phyloP scores from a whole-genome alignment of 2,329 filamentous ascomycete species.

The Xylariaceae sp. region DNA sequence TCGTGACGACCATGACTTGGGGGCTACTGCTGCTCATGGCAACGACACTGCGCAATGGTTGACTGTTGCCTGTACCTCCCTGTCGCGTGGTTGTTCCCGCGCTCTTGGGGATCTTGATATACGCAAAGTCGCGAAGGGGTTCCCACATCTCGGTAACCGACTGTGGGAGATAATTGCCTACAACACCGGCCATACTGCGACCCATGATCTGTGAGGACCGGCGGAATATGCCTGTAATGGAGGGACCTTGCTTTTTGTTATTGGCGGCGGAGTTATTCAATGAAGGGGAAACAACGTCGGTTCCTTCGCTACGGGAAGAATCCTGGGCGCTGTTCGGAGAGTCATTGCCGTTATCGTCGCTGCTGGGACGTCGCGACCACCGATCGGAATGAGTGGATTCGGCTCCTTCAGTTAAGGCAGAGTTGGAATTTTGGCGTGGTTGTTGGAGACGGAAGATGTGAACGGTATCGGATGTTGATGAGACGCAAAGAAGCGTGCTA shows the following conservation, averaged over 20 bases:
- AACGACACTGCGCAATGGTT: conserved; percentile 79
- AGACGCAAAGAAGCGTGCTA: conserved; percentile 89
- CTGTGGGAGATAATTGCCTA: conserved; percentile 86
- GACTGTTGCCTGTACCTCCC: conserved; percentile 23
- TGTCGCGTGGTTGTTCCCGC: conserved; percentile 28
- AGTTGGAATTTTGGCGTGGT: conserved; percentile 35
- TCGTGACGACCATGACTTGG: conserved; percentile 97
- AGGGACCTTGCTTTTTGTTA: conserved; percentile 60
- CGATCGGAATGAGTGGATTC: conserved; percentile 43
- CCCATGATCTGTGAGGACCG: conserved; percentile 92
- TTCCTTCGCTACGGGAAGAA: conserved; percentile 45
- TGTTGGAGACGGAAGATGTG: conserved; percentile 83
- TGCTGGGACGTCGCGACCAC: conserved; percentile 49
- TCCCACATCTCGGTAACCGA: conserved; percentile 99
- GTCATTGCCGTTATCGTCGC: conserved; percentile 53
- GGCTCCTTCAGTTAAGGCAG: conserved; percentile 35
- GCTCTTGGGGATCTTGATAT: conserved; percentile 79
- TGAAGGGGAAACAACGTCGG: conserved; percentile 35
- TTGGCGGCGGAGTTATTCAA: conserved; percentile 31
- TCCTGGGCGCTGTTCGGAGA: conserved; percentile 43
- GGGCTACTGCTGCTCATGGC: conserved; percentile 93
- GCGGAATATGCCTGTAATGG: conserved; percentile 72
- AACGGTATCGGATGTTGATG: conserved; percentile 91
- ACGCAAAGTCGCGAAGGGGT: conserved; percentile 88
- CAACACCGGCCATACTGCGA: conserved; percentile 78